Percentiles rank a stretch among this genome's conserved stretches.
Conservation (phyloP, 345 rosid species). For the Hirschfeldia incana region DNA sequence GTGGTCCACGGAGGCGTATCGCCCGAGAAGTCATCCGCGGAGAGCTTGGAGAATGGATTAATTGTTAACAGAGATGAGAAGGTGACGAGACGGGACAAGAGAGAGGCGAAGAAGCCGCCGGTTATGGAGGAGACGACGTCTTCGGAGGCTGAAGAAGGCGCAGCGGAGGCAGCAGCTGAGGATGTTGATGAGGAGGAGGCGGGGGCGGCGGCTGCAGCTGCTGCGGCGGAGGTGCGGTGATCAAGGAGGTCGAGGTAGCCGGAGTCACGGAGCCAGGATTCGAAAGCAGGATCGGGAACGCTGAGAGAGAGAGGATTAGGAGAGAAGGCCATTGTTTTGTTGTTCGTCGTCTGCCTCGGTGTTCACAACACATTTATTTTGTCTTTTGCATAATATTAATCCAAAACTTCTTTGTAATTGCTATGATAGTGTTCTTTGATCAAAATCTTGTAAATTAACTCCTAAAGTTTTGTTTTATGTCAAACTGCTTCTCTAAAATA, state of each 20-base stretch:
- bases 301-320: conserved; percentile 79
- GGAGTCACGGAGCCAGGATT: conserved; percentile 96
- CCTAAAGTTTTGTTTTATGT: neutral
- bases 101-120: conserved; percentile 47
- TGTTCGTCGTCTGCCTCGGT: conserved; percentile 6
- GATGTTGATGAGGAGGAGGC: conserved; percentile 27
- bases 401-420: conserved; percentile 1
- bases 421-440: neutral
- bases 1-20: conserved; percentile 82
- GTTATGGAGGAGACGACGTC: conserved; percentile 41
- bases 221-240: conserved; percentile 53
- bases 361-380: conserved; percentile 3
- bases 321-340: conserved; percentile 56
- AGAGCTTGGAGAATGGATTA: conserved; percentile 87
- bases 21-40: conserved; percentile 72
- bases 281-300: conserved; percentile 80
- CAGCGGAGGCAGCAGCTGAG: conserved; percentile 33
- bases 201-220: conserved; percentile 45
- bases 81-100: conserved; percentile 48
- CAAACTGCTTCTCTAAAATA: neutral
- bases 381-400: neutral
- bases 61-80: conserved; percentile 62
- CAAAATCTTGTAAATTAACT: neutral
- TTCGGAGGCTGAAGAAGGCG: conserved; percentile 30
- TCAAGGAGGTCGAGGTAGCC: conserved; percentile 92